phyloP scores from a whole-genome alignment of 2,329 filamentous ascomycete species.

The Capronia americana region DNA sequence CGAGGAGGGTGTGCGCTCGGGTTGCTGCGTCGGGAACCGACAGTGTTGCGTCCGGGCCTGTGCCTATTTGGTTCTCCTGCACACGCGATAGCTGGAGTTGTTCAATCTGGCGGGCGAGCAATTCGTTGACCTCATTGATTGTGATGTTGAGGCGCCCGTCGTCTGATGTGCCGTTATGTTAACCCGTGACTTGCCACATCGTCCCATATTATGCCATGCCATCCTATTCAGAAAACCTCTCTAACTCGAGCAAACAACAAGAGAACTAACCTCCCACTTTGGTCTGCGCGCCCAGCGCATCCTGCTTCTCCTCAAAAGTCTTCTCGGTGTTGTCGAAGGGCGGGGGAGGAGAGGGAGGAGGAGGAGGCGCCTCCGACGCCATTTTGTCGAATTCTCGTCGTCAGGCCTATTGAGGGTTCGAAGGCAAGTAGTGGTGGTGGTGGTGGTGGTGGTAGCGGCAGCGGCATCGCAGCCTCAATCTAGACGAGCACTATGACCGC shows the following conservation, averaged over 20 bases:
- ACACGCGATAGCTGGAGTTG: conserved; percentile 45
- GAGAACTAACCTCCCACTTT: conserved; percentile 22
- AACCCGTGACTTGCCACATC: background rate
- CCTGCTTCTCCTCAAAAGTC: conserved; percentile 14
- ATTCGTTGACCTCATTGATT: conserved; percentile 72
- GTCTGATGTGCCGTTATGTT: conserved; percentile 52
- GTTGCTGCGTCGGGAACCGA: background rate
- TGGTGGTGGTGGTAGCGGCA: background rate
- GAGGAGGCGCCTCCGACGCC: conserved; percentile 8
- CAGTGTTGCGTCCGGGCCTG: conserved; percentile 58
- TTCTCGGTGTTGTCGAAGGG: conserved; percentile 4
- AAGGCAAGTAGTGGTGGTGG: background rate
- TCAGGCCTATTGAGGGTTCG: background rate
- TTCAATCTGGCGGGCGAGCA: conserved; percentile 68
- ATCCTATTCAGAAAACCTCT: background rate
- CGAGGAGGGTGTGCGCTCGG: conserved; percentile 58
- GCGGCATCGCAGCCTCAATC: background rate
- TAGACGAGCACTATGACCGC: no score
- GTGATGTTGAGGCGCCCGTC: conserved; percentile 80
- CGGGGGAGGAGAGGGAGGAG: background rate
- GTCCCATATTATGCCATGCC: no score
- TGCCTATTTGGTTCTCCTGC: conserved; percentile 42
- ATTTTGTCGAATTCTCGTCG: background rate
- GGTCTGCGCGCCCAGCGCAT: conserved; percentile 21
- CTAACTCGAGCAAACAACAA: background rate